Conservation (phyloP, 2,329 filamentous ascomycete species). For the Penicillium sp. region DNA sequence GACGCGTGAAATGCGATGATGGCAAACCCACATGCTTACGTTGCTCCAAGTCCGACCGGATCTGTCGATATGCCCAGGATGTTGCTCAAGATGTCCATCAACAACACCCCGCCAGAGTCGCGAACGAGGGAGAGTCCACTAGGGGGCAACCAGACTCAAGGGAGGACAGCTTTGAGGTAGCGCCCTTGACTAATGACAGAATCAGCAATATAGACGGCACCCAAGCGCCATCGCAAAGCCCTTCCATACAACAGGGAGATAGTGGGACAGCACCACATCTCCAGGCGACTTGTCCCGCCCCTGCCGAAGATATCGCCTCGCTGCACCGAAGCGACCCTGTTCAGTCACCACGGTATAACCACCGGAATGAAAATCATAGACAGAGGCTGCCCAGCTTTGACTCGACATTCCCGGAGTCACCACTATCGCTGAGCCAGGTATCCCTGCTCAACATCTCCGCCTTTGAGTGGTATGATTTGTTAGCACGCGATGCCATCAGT, state of each 20-base stretch:
- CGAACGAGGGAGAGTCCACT: neutral
- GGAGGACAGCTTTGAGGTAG: neutral
- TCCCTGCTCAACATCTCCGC: conserved; percentile 13
- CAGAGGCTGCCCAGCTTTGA: conserved; percentile 8
- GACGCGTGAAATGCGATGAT: conserved; percentile 25
- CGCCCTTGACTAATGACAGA: too few species aligned
- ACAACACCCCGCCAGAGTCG: neutral
- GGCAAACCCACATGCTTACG: conserved; percentile 18
- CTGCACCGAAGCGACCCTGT: neutral
- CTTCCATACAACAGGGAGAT: neutral
- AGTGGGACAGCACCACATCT: neutral
- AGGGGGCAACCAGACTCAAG: neutral
- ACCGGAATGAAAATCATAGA: neutral
- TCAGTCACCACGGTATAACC: neutral
- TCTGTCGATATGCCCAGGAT: conserved; percentile 17
- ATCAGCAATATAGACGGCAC: neutral
- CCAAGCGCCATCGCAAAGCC: neutral
- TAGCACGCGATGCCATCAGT: conserved; percentile 28
- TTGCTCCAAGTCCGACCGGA: conserved; percentile 11
- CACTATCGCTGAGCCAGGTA: conserved; percentile 10
- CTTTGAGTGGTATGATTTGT: conserved; percentile 27
- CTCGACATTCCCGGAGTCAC: conserved; percentile 3
- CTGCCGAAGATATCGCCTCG: neutral
- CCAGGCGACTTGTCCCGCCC: neutral
- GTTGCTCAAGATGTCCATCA: neutral